Percentiles rank a stretch among this genome's conserved stretches.
These are phyloP conservation scores for Pseudogymnoascus sp. DNA, from an alignment of 2,329 filamentous ascomycete genomes.

Conservation along the genomic window DNA sequence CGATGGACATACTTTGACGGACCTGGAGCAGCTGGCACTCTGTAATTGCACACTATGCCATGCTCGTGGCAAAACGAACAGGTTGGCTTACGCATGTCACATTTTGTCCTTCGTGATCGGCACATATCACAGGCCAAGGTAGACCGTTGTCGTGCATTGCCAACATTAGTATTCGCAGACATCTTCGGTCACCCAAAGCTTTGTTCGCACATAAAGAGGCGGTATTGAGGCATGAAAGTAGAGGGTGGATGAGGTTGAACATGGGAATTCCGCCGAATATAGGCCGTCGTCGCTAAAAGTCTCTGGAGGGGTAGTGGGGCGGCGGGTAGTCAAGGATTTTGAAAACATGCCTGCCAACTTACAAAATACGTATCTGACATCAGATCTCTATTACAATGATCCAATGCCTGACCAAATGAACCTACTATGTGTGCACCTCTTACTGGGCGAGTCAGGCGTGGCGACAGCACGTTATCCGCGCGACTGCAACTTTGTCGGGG, in stretches of 20 bases:
- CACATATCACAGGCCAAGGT: constrained; percentile 21
- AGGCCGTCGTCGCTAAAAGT: background rate
- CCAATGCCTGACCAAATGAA: background rate
- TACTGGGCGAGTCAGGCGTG: background rate
- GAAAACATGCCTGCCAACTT: background rate
- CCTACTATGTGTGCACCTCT: background rate
- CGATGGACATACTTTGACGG: background rate
- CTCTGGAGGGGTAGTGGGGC: background rate
- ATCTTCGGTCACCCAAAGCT: background rate
- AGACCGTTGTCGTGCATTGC: constrained; percentile 11
- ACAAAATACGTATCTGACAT: background rate
- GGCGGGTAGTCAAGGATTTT: background rate
- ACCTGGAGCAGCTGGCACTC: background rate
- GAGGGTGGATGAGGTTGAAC: background rate
- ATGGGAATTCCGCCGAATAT: background rate
- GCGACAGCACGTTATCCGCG: background rate
- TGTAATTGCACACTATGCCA: constrained; percentile 14
- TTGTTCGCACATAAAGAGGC: background rate
- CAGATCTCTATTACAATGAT: background rate
- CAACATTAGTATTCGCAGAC: background rate
- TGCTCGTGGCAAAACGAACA: constrained; percentile 20
- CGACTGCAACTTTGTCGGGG: background rate
- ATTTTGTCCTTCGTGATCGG: constrained; percentile 22
- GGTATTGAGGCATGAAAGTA: background rate
- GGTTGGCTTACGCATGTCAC: constrained; percentile 20